These are phyloP conservation scores for Penicillium brevicompactum DNA, from an alignment of 2,329 filamentous ascomycete genomes.

Conservation along the genomic window DNA sequence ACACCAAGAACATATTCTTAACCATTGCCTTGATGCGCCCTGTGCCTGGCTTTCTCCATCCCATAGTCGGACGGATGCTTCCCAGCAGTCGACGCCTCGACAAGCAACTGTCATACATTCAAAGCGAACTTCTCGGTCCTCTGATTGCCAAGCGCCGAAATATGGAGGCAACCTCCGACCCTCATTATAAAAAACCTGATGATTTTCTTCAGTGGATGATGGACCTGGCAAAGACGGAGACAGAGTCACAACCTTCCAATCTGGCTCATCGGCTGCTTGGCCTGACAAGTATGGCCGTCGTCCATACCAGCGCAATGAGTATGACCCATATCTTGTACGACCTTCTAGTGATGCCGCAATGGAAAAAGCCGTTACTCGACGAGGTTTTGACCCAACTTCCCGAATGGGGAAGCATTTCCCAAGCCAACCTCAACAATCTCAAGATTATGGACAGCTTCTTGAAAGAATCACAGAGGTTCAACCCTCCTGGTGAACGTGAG, in stretches of 20 bases:
- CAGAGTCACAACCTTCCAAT: constrained; percentile 8
- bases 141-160: constrained; percentile 1
- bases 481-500: constrained; percentile 18
- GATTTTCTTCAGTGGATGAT: constrained; percentile 44
- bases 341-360: constrained; percentile 21
- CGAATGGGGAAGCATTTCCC: not conserved
- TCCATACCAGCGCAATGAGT: constrained; percentile 18
- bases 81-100: not conserved
- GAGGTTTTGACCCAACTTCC: constrained; percentile 14
- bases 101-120: not conserved
- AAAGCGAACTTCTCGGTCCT: constrained; percentile 4
- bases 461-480: constrained; percentile 24
- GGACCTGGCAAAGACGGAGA: constrained; percentile 20
- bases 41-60: constrained; percentile 1
- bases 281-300: constrained; percentile 13
- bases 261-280: constrained; percentile 16
- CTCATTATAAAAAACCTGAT: constrained; percentile 35
- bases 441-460: constrained; percentile 25
- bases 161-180: not conserved
- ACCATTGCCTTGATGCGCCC: constrained; percentile 3
- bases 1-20: constrained; percentile 12
- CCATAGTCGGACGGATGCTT: not conserved
- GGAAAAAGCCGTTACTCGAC: constrained; percentile 18
- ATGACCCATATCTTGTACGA: constrained; percentile 20
- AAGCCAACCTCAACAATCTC: constrained; percentile 8